phyloP scores from a whole-genome alignment of 495 filamentous ascomycete genomes.

The Trichoderma asperelloides region DNA sequence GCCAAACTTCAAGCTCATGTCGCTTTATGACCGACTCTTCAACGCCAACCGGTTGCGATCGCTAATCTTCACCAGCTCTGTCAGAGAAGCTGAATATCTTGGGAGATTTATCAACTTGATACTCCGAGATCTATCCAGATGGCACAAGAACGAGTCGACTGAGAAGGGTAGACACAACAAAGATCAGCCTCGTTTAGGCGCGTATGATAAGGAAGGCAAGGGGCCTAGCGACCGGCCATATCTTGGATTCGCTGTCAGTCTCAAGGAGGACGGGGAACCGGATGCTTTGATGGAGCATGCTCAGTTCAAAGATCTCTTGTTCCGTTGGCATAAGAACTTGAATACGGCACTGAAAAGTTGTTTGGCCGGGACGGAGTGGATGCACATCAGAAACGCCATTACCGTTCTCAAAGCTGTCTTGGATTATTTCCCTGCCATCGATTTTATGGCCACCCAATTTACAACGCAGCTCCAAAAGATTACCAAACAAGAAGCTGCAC shows the following conservation, averaged over 20 bases:
- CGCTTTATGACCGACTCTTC: conserved; percentile 76
- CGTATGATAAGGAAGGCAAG: conserved; percentile 28
- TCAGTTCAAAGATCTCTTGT: conserved; percentile 73
- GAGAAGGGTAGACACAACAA: conserved; percentile 5
- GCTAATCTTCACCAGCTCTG: conserved; percentile 78
- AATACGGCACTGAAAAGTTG: conserved; percentile 68
- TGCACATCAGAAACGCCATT: conserved; percentile 95
- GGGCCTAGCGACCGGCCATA: conserved; percentile 22
- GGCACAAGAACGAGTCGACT: conserved; percentile 50
- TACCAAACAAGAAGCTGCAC: conserved; percentile 58
- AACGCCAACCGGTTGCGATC: conserved; percentile 65
- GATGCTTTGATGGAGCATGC: conserved; percentile 68
- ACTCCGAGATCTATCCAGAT: conserved; percentile 65
- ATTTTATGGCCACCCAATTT: conserved; percentile 74
- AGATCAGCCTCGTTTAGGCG: conserved; percentile 49
- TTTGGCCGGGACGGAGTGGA: conserved; percentile 77
- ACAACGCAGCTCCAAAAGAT: conserved; percentile 58
- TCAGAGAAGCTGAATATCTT: conserved; percentile 82
- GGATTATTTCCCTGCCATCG: conserved; percentile 75
- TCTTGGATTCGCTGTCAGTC: conserved; percentile 50
- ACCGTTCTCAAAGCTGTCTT: conserved; percentile 75
- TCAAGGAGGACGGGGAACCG: conserved; percentile 56
- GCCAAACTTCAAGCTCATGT: conserved; percentile 78
- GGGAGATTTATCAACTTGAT: conserved; percentile 79
- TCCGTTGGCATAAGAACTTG: conserved; percentile 81